Base-by-base conservation (phyloP, 2,329 filamentous ascomycete species). In the Ascomycota sp. region DNA sequence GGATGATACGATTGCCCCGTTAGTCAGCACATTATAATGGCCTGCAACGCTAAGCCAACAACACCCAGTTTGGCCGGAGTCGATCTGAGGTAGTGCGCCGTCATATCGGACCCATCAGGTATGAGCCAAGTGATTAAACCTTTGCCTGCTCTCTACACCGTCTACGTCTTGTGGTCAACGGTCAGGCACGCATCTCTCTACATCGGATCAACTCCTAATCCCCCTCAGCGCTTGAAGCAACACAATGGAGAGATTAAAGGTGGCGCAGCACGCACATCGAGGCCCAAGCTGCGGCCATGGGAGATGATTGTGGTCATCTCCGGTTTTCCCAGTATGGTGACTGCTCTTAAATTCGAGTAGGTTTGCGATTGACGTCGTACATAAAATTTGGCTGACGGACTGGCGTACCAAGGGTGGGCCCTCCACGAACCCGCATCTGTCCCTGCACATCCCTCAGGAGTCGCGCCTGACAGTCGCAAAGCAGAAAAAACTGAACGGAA, bases 271-370 rank as follows among this genome's bases (percentile, higher is more conserved):
- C 66, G 74, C 28, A 98, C 89, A 1, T 68, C 75, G 8, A 64
- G 68, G 30, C 52, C 58, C 28, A 70, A 53, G 4, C 53, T 85
- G 36, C 66, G 81, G 25, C 89, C 89, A 0, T 95, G 89, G 83
- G 79, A 92, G 46, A 91, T 93, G 77, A 68, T 80, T 2, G 73
- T 71, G 25, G 60, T 94, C 5, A 77, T 95, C 2, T 78, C 79
- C 6, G 86, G 86, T 0, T 98, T 98, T 39, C 82, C 80, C 0
- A 86, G 78, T 39, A 75, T 75, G 43, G 70, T 86, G 23, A 82
- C 80, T 1, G 89, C 89, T 1, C 55, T 98, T 37, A 86, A 95
- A 45, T 95, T 98, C 46, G 86, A 95, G 77, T 89, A 61, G 47
- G 71, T 3, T 4, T 25, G 8, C 9, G 20, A n/a, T 22, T 15